Conservation (phyloP, 441 rosid genomes). For the Jatropha multifida region DNA sequence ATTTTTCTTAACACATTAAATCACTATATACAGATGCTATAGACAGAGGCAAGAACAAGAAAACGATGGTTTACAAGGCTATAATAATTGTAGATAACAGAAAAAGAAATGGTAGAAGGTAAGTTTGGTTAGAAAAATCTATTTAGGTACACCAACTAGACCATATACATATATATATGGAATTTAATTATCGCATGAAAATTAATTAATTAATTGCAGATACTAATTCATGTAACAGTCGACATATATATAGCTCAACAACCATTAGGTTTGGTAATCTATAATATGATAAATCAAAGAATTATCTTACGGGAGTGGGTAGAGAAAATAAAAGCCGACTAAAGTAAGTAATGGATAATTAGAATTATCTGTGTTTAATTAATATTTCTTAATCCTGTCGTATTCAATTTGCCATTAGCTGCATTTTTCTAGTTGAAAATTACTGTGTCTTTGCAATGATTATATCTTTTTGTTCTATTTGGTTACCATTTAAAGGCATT, state of each 20-base stretch:
- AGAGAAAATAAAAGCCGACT: neutral
- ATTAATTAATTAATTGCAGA: neutral
- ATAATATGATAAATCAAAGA: neutral
- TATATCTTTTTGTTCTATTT: neutral
- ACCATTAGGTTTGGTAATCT: slow-evolving; percentile 11
- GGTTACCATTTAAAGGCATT: neutral
- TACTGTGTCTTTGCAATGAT: neutral
- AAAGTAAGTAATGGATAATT: neutral
- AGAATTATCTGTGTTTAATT: too few relatives aligned
- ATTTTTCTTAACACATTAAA: neutral
- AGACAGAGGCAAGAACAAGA: neutral
- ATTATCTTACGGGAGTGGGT: neutral
- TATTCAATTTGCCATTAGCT: neutral
- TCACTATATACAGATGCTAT: neutral
- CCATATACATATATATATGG: neutral
- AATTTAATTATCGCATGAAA: neutral
- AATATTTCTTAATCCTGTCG: neutral
- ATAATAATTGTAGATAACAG: neutral
- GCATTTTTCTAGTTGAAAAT: neutral
- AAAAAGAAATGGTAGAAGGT: slow-evolving; percentile 1
- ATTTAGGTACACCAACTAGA: slow-evolving; percentile 29
- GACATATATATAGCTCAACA: slow-evolving; percentile 14
- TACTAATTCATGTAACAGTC: neutral
- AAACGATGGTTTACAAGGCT: slow-evolving; percentile 9
- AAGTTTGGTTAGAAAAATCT: slow-evolving; percentile 17